Evolutionary conservation across 2,329 filamentous ascomycete genomes (phyloP), one percentile per base, ranked within the genome.

Genomic region (Albophoma yamanashiensis): DNA sequence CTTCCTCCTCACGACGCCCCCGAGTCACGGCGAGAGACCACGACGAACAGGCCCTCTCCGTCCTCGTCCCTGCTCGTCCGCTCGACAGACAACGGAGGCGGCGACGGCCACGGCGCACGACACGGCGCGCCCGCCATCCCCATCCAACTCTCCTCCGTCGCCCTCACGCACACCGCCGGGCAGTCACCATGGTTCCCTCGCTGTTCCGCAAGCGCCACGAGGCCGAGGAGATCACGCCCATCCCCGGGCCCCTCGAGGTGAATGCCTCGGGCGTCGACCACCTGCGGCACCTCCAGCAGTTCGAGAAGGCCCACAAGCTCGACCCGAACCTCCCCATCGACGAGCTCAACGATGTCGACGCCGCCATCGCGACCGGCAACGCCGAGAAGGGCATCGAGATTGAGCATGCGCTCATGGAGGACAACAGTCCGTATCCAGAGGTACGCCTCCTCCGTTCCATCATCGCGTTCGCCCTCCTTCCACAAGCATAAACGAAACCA

Each of bases 371-470:
- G 50, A 79, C 78, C 2, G 76, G 79, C 61, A 81, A 85, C 70
- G 75, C 78, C 64, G 81, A 81, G 65, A 81, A 82, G 69, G 82
- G 81, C 59, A 71, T 82, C 57, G 78, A 80, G 61, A 79, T 86
- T 64, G 82, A 85, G 66, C 79, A 82, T 65, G 81, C 82, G 55
- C 72, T 82, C 61, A 76, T 86, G 67, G 79, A 86, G 68, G 84
- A 88, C 60, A 84, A 88, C 69, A 88, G 85, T 56, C 85, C 85
- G 2, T 88, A 88, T 67, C 83, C 84, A 43, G 85, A 88, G 74
- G 83, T 86, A 70, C 65, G 76, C 47, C 3, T 11, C 17, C 15
- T 31, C 45, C 25, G 0, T 20, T 20, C 5, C 3, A 50, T 20
- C 25, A 4, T 17, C 25, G 8, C 4, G 7, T 31, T 22, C 20